Base-by-base conservation (phyloP, 164 flowering plant genomes). In the Kalanchoe fedtschenkoi region DNA sequence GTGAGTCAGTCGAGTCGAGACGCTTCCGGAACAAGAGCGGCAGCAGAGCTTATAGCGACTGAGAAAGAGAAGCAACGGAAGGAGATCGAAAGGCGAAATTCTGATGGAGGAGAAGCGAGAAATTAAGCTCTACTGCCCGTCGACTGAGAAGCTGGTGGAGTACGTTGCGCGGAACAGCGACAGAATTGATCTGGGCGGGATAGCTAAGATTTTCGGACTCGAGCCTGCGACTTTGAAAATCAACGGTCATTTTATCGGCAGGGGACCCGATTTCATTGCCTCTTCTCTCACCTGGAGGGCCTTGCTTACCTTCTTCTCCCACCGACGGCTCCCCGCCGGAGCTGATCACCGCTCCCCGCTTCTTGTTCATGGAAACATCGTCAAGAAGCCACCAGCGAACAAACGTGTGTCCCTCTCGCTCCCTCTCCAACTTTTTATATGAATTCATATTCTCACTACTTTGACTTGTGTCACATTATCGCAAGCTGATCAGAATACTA, bases 231-330 rank as follows among this genome's bases (percentile, higher is more conserved):
- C 86, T 2, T 22, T 89, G 47, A 84, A 75, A 75, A 79, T 89
- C 58, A 85, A 87, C 61, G 88, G 90, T 41, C 82, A 81, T 84
- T 87, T 81, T 53, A 74, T 89, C 16, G 70, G 83, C 71, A 74
- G 86, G 72, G 88, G 85, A 0, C 44, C 64, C 21, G 83, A 86
- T 66, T 66, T 83, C 33, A 62, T 86, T 19, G 76, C 92, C 1
- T 72, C 74, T 29, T 83, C 88, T 16, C 81, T 87, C 39, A 85
- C 95, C 1, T 89, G 95, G 95, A 77, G 74, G 38, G 81, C 93
- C 14, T 78, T 89, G 51, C 79, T 89, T 33, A 74, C 82, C 9
- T 87, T 82, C 77, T 89, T 89, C 78, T 69, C 81, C 8, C 37
- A 77, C 26, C 77, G 80, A 14, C 84, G 90, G 15, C 61, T 87